These are phyloP conservation scores for Nitzschia sp. DNA, from an alignment of 108 stramenopile species.

Conservation along the genomic window DNA sequence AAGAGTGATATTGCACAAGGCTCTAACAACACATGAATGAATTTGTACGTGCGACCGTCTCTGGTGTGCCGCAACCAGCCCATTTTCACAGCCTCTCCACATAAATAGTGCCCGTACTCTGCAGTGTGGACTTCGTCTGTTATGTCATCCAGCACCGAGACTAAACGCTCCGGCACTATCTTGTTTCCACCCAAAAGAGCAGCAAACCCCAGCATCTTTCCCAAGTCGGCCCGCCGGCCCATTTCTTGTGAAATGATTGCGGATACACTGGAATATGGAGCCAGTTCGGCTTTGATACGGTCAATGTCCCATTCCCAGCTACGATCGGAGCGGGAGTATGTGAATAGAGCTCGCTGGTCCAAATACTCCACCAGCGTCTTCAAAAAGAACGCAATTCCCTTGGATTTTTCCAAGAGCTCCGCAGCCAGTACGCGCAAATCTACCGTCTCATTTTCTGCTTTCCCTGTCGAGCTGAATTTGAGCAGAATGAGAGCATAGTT, in stretches of 20 bases:
- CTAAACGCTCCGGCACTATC: not conserved
- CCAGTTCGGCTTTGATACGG: not conserved
- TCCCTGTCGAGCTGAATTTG: not conserved
- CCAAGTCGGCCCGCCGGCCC: not conserved
- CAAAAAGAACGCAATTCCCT: slow-evolving; percentile 11
- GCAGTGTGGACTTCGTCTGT: not conserved
- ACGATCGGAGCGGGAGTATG: not conserved
- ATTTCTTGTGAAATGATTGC: slow-evolving; percentile 6
- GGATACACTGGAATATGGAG: not conserved
- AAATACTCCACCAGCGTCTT: not conserved
- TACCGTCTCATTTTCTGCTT: not conserved
- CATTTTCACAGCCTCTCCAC: slow-evolving; percentile 1
- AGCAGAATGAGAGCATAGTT: not conserved
- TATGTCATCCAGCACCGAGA: slow-evolving; percentile 7
- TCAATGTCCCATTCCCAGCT: slow-evolving; percentile 6
- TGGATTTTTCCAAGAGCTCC: not conserved
- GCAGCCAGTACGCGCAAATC: not conserved
- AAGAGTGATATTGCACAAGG: slow-evolving; percentile 4
- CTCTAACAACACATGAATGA: slow-evolving; percentile 2
- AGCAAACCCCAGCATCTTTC: not conserved
- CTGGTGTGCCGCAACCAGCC: not conserved
- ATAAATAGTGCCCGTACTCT: not conserved
- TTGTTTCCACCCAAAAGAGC: slow-evolving; percentile 6
- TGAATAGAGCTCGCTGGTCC: not conserved
- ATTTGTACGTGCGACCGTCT: not conserved